A percentile compares a stretch with the other conserved stretches of the same genome.
Conservation (phyloP, 495 filamentous ascomycete genomes). For the Xylaria venustula region DNA sequence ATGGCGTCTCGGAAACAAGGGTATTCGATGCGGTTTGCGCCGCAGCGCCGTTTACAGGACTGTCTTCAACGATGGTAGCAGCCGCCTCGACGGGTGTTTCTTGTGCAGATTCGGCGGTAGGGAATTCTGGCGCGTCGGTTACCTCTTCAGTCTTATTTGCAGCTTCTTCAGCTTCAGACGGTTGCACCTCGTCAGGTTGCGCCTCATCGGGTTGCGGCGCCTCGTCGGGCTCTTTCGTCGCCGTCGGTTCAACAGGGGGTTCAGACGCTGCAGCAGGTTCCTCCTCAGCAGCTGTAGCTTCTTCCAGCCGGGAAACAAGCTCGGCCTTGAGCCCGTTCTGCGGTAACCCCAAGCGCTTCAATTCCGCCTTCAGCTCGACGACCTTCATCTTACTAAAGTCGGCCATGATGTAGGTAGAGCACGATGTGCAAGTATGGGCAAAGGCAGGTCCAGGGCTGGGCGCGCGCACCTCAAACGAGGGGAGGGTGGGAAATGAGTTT, state of each 20-base stretch:
- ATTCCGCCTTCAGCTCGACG: slow-evolving; percentile 55
- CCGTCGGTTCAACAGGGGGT: slow-evolving; percentile 13
- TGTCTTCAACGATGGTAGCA: not conserved
- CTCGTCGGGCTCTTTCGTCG: not conserved
- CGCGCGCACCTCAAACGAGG: not conserved
- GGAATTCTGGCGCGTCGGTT: too few species aligned
- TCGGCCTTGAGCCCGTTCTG: slow-evolving; percentile 57
- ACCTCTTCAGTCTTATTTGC: slow-evolving; percentile 14
- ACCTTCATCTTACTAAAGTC: slow-evolving; percentile 61
- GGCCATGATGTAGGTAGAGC: slow-evolving; percentile 37
- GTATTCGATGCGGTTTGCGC: slow-evolving; percentile 8
- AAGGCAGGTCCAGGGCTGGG: not conserved
- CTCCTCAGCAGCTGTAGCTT: slow-evolving; percentile 25
- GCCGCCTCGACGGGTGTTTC: not conserved
- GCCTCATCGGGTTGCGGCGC: slow-evolving; percentile 8
- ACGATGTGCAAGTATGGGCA: not conserved
- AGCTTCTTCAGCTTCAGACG: slow-evolving; percentile 18
- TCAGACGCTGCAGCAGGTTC: slow-evolving; percentile 12
- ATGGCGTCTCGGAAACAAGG: slow-evolving; percentile 15
- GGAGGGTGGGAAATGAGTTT: not conserved
- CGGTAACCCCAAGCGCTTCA: slow-evolving; percentile 55
- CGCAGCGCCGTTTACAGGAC: slow-evolving; percentile 10
- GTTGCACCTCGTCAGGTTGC: slow-evolving; percentile 10
- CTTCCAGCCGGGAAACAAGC: slow-evolving; percentile 53
- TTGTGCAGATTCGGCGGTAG: not conserved